Conservation (phyloP, 2,329 filamentous ascomycete species). For the Aspergillus sp. region DNA sequence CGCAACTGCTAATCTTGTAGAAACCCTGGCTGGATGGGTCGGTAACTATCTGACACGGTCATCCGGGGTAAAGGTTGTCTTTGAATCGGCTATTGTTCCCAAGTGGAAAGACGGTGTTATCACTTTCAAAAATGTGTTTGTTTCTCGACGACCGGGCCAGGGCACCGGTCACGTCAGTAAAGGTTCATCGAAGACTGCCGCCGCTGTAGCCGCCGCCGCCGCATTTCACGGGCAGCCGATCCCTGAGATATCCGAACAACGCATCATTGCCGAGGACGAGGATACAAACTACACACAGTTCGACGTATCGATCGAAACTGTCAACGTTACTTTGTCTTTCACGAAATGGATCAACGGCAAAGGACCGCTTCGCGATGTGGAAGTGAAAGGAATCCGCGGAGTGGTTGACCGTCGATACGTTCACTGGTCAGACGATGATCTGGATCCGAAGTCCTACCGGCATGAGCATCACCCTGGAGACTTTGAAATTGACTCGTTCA, state of each 20-base stretch:
- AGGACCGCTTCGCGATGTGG: constrained; percentile 84
- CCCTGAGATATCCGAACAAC: constrained; percentile 38
- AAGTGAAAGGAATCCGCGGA: constrained; percentile 88
- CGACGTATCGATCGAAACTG: constrained; percentile 88
- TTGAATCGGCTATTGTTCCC: constrained; percentile 95
- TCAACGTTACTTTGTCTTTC: constrained; percentile 95
- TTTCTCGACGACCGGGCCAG: constrained; percentile 85
- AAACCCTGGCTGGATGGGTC: constrained; percentile 89
- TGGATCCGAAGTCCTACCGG: constrained; percentile 82
- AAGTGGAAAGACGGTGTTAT: constrained; percentile 96
- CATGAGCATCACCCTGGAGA: constrained; percentile 87
- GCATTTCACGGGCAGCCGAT: constrained; percentile 46
- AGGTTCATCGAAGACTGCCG: constrained; percentile 79
- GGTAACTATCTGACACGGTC: constrained; percentile 95
- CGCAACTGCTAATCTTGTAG: constrained; percentile 43
- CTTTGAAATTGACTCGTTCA: constrained; percentile 96
- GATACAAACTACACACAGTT: constrained; percentile 98
- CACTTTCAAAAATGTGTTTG: constrained; percentile 93
- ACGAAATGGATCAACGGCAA: constrained; percentile 99
- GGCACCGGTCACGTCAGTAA: constrained; percentile 81
- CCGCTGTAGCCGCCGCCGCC: constrained; percentile 77
- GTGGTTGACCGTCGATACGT: constrained; percentile 89
- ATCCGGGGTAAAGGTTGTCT: constrained; percentile 88
- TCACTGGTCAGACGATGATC: constrained; percentile 62
- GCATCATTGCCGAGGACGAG: constrained; percentile 55